Base-by-base conservation (phyloP, 2,329 filamentous ascomycete species). In the Fusarium sambucinum region DNA sequence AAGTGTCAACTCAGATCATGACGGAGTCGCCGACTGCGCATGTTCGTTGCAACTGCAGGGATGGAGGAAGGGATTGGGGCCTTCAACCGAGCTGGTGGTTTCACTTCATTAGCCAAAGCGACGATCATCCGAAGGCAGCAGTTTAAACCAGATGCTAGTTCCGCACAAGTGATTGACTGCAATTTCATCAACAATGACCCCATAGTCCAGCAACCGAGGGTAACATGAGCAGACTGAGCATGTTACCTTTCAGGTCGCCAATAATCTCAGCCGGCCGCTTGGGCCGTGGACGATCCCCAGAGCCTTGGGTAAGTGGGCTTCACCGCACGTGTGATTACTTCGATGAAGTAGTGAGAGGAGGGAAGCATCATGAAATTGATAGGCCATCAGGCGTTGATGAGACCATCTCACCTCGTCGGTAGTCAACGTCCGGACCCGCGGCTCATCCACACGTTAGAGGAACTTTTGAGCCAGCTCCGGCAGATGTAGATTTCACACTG, bases 371-470 rank as follows among this genome's bases (percentile, higher is more conserved):
- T 32, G 21, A 23, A 51, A 46, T 37, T 47, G 41, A 47, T 64
- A 53, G 54, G 46, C 35, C 53, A 47, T 58, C 42, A 60, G 54
- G 54, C 45, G 41, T 23, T 23, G 16, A 52, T 55, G 19, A 59
- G 50, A 60, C 60, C 50, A 61, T 55, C 44, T 35, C 40, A 42
- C 35, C 29, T 63, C 38, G 42, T 63, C 46, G 59, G 54, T 55
- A 68, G 59, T 68, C 55, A 37, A 66, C 55, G 55, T 66, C 65
- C 60, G 60, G 65, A 51, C 65, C 66, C 66, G 60, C 65, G 65
- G 29, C 50, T 65, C 60, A 52, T 44, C 42, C 54, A 66, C 42
- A 57, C 46, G 48, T 33, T 44, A 51, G 55, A 59, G 66, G 66
- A 57, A 63, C 66, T 68, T 68, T 68, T 68, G 64, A 41, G 27